Evolutionary conservation across 2,329 filamentous ascomycete species (phyloP), one percentile per base, ranked within the genome.

Genomic region (Cladophialophora carrionii): DNA sequence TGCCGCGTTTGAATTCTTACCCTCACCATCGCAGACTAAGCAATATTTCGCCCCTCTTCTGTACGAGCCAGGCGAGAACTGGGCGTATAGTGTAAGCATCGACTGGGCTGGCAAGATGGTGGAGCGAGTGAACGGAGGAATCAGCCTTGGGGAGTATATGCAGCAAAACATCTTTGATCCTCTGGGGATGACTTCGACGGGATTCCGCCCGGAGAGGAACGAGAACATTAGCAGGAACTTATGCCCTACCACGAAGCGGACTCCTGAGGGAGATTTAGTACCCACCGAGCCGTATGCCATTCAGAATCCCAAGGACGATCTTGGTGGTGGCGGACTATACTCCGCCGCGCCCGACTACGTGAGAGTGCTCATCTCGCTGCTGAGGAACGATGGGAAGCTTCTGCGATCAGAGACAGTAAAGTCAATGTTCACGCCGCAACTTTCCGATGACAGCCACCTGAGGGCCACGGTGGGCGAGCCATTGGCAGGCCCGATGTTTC

Each of bases 61-160:
- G 12, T 67, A 58, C n/a, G 65, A 87, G 62, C 85, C 84, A 0
- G 84, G 84, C 0, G 72, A 74, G 0, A 73, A 76, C 2, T 87
- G 83, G 83, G 75, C 77, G 67, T 86, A 86, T 66, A 79, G 82
- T 0, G 68, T 77, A 0, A 77, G 79, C 1, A 71, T 82, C 1
- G 84, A 87, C 73, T 86, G 83, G 83, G 81, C 79, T 0, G 84
- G 84, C 10, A 62, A 65, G 61, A 69, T 69, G 59, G 76, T 86
- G 1, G 83, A 85, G 68, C 74, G 78, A 0, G 70, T 82, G 0
- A 82, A 82, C 0, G 78, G 78, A 0, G 59, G 70, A 8, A 78
- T 76, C 0, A 31, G 43, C 17, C 73, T 86, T 2, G 76, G 80
- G 2, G 76, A 80, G 1, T 78, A 77, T 55, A 77, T 85, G 68